Conservation (phyloP, 2,329 filamentous ascomycete genomes). For the Trichoderma gracile region DNA sequence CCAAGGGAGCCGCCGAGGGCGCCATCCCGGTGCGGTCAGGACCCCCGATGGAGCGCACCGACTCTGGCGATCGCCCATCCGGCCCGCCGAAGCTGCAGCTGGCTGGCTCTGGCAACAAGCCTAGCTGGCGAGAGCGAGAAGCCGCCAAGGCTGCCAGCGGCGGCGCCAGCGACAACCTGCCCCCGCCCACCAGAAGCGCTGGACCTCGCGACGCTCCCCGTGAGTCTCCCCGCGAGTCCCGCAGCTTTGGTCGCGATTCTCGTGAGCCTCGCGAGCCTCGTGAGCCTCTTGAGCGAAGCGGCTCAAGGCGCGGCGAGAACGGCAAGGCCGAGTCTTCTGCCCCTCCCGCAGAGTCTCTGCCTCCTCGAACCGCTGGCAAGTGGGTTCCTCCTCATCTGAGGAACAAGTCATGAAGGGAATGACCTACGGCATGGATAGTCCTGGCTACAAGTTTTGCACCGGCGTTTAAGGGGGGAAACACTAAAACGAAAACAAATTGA, state of each 20-base stretch:
- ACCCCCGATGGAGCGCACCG: conserved; percentile 46
- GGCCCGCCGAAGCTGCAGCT: conserved; percentile 64
- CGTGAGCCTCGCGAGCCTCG: conserved; percentile 40
- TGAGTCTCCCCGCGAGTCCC: neutral
- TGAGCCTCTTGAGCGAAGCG: conserved; percentile 47
- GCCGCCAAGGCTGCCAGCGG: conserved; percentile 47
- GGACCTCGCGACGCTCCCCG: conserved; percentile 23
- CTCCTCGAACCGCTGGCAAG: conserved; percentile 57
- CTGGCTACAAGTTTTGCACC: conserved; percentile 36
- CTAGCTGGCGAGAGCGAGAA: conserved; percentile 74
- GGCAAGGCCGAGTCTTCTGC: conserved; percentile 45
- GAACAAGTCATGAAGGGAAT: conserved; percentile 35
- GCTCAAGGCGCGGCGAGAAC: conserved; percentile 47
- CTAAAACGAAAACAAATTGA: neutral
- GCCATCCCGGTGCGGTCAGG: conserved; percentile 32
- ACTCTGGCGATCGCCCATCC: conserved; percentile 46
- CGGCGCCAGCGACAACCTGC: conserved; percentile 30
- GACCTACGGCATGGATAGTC: conserved; percentile 21
- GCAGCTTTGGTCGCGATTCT: conserved; percentile 18
- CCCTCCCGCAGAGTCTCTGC: conserved; percentile 50
- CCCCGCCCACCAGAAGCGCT: conserved; percentile 20
- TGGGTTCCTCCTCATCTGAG: conserved; percentile 56
- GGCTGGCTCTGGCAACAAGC: conserved; percentile 59
- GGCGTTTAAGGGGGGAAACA: conserved; percentile 40
- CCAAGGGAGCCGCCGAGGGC: conserved; percentile 35